Conservation (phyloP, 2,329 filamentous ascomycete species). For the Chrysoporthe deuterocubensis region DNA sequence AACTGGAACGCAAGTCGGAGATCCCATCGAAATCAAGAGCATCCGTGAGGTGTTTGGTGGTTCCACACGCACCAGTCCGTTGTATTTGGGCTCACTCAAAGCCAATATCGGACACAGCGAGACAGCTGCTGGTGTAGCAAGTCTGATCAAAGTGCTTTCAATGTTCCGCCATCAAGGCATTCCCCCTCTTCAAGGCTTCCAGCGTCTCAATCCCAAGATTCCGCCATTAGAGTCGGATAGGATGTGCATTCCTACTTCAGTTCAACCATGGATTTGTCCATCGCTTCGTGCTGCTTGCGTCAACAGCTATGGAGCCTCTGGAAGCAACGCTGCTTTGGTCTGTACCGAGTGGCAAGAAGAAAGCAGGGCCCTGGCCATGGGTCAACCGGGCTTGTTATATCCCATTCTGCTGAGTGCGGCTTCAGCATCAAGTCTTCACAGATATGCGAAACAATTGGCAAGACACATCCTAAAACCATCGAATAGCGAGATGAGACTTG, state of each 20-base stretch:
- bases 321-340: conserved; percentile 33
- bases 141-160: conserved; percentile 38
- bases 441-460: too few relatives aligned
- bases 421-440: too few relatives aligned
- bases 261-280: conserved; percentile 31
- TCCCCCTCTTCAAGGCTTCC: conserved; percentile 40
- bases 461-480: too few relatives aligned
- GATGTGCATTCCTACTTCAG: conserved; percentile 30
- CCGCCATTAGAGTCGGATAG: conserved; percentile 30
- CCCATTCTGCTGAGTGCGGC: too few relatives aligned
- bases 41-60: conserved; percentile 29
- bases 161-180: conserved; percentile 38
- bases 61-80: neutral
- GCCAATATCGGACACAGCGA: conserved; percentile 40
- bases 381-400: too few relatives aligned
- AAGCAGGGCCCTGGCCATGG: too few relatives aligned
- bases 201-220: conserved; percentile 26
- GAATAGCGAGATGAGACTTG: neutral
- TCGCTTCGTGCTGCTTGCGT: conserved; percentile 31
- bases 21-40: conserved; percentile 33
- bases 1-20: conserved; percentile 44
- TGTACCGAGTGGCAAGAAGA: too few relatives aligned
- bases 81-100: conserved; percentile 38
- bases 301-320: conserved; percentile 45
- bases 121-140: conserved; percentile 37